phyloP scores from a whole-genome alignment of 768 basidiomycete species.

The Serendipita sp. region DNA sequence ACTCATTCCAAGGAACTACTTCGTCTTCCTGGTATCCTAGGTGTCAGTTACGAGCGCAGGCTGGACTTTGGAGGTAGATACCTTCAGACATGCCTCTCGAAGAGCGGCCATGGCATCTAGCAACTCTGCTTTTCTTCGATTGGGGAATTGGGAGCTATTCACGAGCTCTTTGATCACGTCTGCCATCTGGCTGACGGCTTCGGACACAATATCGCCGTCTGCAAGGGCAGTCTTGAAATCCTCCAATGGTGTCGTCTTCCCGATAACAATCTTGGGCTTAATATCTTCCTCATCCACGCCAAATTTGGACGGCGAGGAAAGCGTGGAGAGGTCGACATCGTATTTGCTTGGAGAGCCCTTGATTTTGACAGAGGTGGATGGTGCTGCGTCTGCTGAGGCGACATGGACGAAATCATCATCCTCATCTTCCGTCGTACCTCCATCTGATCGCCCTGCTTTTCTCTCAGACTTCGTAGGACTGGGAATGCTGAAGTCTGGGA shows the following conservation, averaged over 20 bases:
- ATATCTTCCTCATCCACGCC: slow-evolving; percentile 3
- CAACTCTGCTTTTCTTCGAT: slow-evolving; percentile 50
- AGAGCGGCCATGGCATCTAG: slow-evolving; percentile 54
- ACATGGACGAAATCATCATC: slow-evolving; percentile 4
- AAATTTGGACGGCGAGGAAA: neutral
- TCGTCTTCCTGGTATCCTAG: slow-evolving; percentile 49
- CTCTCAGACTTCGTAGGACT: slow-evolving; percentile 5
- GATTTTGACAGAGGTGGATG: slow-evolving; percentile 27
- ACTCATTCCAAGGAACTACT: slow-evolving; percentile 70
- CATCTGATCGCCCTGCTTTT: slow-evolving; percentile 2
- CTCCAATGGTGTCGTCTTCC: slow-evolving; percentile 50
- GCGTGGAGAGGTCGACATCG: slow-evolving; percentile 4
- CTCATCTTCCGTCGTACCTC: slow-evolving; percentile 10
- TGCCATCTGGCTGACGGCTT: slow-evolving; percentile 70
- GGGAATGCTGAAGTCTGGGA: neutral
- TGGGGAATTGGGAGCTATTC: slow-evolving; percentile 53
- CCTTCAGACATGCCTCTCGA: slow-evolving; percentile 50
- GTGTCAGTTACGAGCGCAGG: neutral
- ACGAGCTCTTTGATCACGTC: slow-evolving; percentile 50
- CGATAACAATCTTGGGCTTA: slow-evolving; percentile 57
- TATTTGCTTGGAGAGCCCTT: slow-evolving; percentile 23
- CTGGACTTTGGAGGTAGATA: slow-evolving; percentile 14
- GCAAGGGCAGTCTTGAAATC: slow-evolving; percentile 59
- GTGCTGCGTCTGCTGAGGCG: slow-evolving; percentile 11
- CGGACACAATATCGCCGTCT: slow-evolving; percentile 64